These are phyloP conservation scores for Capsaspora owczarzaki DNA, from an alignment of 78 protist species.

Conservation along the genomic window DNA sequence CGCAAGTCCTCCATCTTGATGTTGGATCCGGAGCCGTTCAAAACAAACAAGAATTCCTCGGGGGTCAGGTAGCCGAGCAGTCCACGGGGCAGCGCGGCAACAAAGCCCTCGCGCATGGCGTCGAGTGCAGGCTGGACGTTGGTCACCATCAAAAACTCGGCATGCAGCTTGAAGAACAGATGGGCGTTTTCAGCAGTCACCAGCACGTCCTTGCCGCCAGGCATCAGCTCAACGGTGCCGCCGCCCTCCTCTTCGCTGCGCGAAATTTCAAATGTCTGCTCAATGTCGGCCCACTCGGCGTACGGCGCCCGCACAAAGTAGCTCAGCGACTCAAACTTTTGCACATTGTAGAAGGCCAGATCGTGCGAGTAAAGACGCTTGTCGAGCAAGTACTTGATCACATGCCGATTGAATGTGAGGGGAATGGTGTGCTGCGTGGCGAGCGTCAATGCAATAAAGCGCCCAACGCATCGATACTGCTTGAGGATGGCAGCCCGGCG, in stretches of 20 bases:
- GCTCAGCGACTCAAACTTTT: background rate
- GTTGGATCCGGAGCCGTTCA: background rate
- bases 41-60: background rate
- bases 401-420: background rate
- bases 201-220: background rate
- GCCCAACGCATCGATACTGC: background rate
- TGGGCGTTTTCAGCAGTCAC: background rate
- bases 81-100: background rate
- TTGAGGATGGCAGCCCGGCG: too few relatives aligned
- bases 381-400: background rate
- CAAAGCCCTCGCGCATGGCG: slow-evolving; percentile 6
- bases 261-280: background rate
- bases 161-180: background rate
- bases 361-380: background rate
- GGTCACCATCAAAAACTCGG: background rate
- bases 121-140: slow-evolving; percentile 3
- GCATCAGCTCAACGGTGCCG: background rate
- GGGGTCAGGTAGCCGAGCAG: background rate
- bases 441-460: background rate
- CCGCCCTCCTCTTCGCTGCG: background rate
- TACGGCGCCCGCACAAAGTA: background rate
- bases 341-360: background rate
- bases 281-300: background rate
- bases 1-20: background rate
- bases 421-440: background rate